These are phyloP conservation scores for Ceratocystis colombiana DNA, from an alignment of 2,329 filamentous ascomycete genomes.

Conservation along the genomic window DNA sequence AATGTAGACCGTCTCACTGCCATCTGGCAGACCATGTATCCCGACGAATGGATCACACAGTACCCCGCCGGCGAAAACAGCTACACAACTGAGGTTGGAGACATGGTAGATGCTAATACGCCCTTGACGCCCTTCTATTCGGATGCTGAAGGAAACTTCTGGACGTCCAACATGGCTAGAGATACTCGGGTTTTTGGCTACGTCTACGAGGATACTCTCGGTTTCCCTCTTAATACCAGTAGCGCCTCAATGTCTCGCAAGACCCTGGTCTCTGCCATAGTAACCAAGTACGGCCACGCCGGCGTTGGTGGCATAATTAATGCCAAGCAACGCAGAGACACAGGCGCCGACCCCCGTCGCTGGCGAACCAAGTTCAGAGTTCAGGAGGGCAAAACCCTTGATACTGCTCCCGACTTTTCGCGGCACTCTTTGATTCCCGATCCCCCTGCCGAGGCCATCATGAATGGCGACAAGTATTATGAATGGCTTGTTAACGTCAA, in stretches of 20 bases:
- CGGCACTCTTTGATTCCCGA: constrained; percentile 24
- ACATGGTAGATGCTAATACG: constrained; percentile 46
- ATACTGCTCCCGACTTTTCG: constrained; percentile 25
- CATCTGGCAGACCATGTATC: constrained; percentile 67
- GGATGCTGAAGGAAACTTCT: constrained; percentile 50
- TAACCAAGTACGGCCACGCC: constrained; percentile 33
- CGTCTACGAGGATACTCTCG: constrained; percentile 55
- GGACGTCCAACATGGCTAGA: constrained; percentile 54
- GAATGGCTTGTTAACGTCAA: constrained; percentile 62
- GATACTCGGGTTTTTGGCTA: constrained; percentile 57
- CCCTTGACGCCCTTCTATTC: constrained; percentile 58
- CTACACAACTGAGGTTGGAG: constrained; percentile 48
- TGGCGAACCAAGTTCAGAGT: constrained; percentile 23
- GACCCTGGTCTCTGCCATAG: constrained; percentile 29
- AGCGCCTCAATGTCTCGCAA: constrained; percentile 24
- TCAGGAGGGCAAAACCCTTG: constrained; percentile 24
- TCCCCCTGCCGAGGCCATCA: constrained; percentile 30
- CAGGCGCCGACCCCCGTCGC: constrained; percentile 11
- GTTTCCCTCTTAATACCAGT: constrained; percentile 26
- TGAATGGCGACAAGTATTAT: constrained; percentile 38
- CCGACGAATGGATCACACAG: constrained; percentile 54
- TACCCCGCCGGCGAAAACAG: constrained; percentile 46
- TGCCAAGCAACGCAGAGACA: constrained; percentile 29
- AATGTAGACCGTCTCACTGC: constrained; percentile 67
- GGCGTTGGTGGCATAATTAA: constrained; percentile 48